These are phyloP conservation scores for Bauhinia variegata DNA, from an alignment of 306 rosid species.

Conservation along the genomic window DNA sequence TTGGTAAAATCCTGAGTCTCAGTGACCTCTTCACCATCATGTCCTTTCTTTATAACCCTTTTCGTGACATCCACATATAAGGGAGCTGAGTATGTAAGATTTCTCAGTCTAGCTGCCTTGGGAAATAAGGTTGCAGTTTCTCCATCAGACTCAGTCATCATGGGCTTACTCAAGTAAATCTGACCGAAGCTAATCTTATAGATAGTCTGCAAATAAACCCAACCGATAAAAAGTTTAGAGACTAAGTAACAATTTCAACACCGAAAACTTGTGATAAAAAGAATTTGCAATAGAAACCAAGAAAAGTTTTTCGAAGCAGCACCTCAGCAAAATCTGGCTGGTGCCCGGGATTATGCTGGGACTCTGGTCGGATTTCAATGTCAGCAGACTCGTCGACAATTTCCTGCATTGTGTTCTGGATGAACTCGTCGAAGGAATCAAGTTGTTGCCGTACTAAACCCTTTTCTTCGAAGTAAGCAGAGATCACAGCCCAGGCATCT, in stretches of 20 bases:
- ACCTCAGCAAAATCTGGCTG: conserved; percentile 91
- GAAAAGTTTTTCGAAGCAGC: conserved; percentile 9
- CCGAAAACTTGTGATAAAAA: neutral
- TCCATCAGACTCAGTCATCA: conserved; percentile 98
- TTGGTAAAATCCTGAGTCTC: conserved; percentile 96
- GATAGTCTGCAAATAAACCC: conserved; percentile 59
- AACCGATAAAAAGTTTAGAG: neutral
- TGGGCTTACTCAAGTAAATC: conserved; percentile 95
- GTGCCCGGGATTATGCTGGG: conserved; percentile 96
- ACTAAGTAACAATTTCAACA: neutral
- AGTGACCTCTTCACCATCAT: conserved; percentile 88
- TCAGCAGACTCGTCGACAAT: conserved; percentile 93
- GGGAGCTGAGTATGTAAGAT: conserved; percentile 94
- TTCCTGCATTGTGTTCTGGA: conserved; percentile 96
- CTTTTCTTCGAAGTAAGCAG: conserved; percentile 94
- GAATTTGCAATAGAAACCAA: neutral
- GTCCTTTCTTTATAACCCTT: conserved; percentile 92
- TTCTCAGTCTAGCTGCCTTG: conserved; percentile 94
- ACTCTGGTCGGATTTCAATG: conserved; percentile 94
- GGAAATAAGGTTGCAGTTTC: conserved; percentile 97
- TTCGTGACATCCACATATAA: conserved; percentile 91
- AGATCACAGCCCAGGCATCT: conserved; percentile 97
- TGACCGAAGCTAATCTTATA: conserved; percentile 87
- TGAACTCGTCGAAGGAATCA: conserved; percentile 95
- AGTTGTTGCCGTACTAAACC: conserved; percentile 94